Conservation (phyloP, 345 rosid genomes). For the Nephelium lappaceum region DNA sequence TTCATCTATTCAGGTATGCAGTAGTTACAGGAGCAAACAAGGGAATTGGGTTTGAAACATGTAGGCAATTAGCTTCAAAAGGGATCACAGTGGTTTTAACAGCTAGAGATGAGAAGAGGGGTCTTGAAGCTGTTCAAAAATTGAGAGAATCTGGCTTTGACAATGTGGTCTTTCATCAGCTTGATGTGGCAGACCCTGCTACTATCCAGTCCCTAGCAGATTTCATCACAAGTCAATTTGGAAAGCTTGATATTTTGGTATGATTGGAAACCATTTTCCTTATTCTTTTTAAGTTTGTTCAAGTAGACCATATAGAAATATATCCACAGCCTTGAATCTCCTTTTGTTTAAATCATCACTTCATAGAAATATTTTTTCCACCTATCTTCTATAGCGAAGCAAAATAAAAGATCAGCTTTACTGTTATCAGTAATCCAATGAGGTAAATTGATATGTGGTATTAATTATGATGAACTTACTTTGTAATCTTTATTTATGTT, state of each 20-base stretch:
- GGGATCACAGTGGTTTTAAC: slow-evolving; percentile 40
- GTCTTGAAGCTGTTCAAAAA: slow-evolving; percentile 48
- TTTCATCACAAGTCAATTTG: slow-evolving; percentile 37
- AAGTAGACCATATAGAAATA: background rate
- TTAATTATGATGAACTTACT: background rate
- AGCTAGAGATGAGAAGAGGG: slow-evolving; percentile 47
- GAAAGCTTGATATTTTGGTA: slow-evolving; percentile 59
- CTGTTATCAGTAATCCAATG: too few species aligned
- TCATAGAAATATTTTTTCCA: background rate
- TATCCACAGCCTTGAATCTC: background rate
- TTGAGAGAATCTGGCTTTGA: slow-evolving; percentile 36
- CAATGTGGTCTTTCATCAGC: slow-evolving; percentile 43
- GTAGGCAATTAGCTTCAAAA: slow-evolving; percentile 38
- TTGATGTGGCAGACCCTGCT: slow-evolving; percentile 50
- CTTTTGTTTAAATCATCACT: background rate
- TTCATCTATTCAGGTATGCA: slow-evolving; percentile 37
- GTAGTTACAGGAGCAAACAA: slow-evolving; percentile 53
- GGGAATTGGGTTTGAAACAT: slow-evolving; percentile 51
- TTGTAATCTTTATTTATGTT: background rate
- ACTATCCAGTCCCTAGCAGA: slow-evolving; percentile 38
- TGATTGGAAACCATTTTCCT: background rate
- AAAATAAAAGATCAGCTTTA: background rate
- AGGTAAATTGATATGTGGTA: background rate
- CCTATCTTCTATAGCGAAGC: background rate
- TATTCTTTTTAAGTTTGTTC: background rate